Base-by-base conservation (phyloP, 2,329 filamentous ascomycete genomes). In the Plenodomus tracheiphilus region DNA sequence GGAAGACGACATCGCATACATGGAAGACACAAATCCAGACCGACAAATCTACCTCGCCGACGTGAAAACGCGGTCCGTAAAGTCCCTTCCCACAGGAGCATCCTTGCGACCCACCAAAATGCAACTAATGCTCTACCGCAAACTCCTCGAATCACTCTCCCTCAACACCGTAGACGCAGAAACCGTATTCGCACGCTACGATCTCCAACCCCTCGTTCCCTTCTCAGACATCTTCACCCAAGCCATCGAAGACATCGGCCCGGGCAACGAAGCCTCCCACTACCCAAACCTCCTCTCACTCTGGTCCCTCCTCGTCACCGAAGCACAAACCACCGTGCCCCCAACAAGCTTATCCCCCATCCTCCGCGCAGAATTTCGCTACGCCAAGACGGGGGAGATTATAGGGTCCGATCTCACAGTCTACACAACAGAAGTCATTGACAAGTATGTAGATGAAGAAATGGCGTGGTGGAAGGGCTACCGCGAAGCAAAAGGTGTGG, bases 401-500 rank as follows among this genome's bases (percentile, higher is more conserved):
- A 71, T 88, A 7, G 86, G 85, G 19, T 79, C 69, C 38, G 81
- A 82, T 49, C 79, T 79, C 1, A 83, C 94, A 57, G 77, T 83
- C 0, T 89, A 90, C 64, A 87, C 93, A 47, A 75, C 80, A 0
- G 69, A 77, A 1, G 78, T 78, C 2, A 75, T 97, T 37, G 80
- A 86, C 10, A 73, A 71, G 1, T 95, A 95, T 65, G 69, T 96
- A 2, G 66, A 74, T 0, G 79, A 83, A 2, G 86, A 88, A 55
- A 84, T 97, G 81, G 70, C 79, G n/a, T 97, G 91, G 91, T 97
- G 93, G 93, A 84, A 82, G 25, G 93, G 92, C 1, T 78, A 87
- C 60, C 77, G 92, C 15, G 74, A 81, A 41, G 84, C 91, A 0
- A 79, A 80, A 7, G 93, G 93, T 0, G 92, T 97, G 2, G 79